Percentiles rank a stretch among this genome's conserved stretches.
Evolutionary conservation across 2,329 filamentous ascomycete genomes (phyloP).

Genomic region (Zasmidium cellare): DNA sequence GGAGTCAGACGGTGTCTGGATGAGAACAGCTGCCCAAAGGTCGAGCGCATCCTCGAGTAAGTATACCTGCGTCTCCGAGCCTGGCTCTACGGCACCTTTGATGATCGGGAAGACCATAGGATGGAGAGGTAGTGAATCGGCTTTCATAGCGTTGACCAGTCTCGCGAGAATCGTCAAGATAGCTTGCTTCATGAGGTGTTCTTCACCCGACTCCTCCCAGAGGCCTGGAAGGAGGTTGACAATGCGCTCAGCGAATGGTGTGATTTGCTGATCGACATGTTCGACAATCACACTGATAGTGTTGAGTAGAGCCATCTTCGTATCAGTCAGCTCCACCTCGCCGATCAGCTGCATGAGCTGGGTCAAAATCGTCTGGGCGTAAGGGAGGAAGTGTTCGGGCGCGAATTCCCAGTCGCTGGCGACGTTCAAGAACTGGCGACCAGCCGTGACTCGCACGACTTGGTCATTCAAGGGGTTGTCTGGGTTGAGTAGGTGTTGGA

Average conservation of each 20-base stretch:
- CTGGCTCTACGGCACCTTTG: slow-evolving; percentile 72
- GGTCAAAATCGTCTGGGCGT: slow-evolving; percentile 70
- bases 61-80: slow-evolving; percentile 72
- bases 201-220: slow-evolving; percentile 83
- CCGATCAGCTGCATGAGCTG: slow-evolving; percentile 75
- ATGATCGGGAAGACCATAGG: slow-evolving; percentile 79
- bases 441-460: slow-evolving; percentile 89
- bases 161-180: slow-evolving; percentile 83
- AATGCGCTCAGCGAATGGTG: slow-evolving; percentile 73
- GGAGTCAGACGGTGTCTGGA: slow-evolving; percentile 52
- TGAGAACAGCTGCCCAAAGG: slow-evolving; percentile 77
- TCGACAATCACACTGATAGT: slow-evolving; percentile 80
- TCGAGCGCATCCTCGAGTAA: slow-evolving; percentile 90
- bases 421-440: slow-evolving; percentile 76
- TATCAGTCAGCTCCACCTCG: slow-evolving; percentile 79
- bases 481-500: slow-evolving; percentile 78
- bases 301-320: slow-evolving; percentile 84
- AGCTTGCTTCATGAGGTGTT: slow-evolving; percentile 90
- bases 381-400: slow-evolving; percentile 72
- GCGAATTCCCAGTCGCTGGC: slow-evolving; percentile 84
- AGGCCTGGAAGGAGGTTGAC: slow-evolving; percentile 76
- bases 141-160: slow-evolving; percentile 81
- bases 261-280: slow-evolving; percentile 73
- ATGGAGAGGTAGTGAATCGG: slow-evolving; percentile 76
- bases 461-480: slow-evolving; percentile 80